Base-by-base conservation (phyloP, 108 stramenopile genomes). In the Skeletonema costatum region DNA sequence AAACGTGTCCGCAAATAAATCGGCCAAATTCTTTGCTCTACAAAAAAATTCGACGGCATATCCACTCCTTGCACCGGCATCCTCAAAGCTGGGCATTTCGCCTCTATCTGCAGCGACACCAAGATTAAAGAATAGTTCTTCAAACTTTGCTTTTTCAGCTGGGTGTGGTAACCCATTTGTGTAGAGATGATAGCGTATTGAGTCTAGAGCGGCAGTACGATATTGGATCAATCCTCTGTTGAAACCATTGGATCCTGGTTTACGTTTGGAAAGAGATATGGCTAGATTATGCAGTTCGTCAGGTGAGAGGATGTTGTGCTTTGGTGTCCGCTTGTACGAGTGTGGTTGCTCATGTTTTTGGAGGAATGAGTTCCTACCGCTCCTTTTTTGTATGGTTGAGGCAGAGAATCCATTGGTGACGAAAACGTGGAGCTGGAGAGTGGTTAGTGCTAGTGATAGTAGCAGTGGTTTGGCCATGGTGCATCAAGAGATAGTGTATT, bases 31-130 rank as follows among this genome's bases (percentile, higher is more conserved):
- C 33, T 68, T 71, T 9, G 75, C 84, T 19, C 89, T 70, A 32
- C 85, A 81, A 70, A 88, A 87, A 60, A 71, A 83, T 2, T 85
- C 84, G 16, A 88, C 21, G 2, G 88, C 87, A 79, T 91, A 91
- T 56, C 90, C 88, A 11, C 66, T 48, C 21, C 88, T 58, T 0
- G 90, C 82, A 21, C 82, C 83, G n/a, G 77, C 64, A 76, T 85
- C 64, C 19, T 69, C 72, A 71, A 91, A 91, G 17, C 60, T 59
- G 19, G 80, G 71, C 87, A 90, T 88, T 35, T 46, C 19, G 1
- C 88, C 88, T 10, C 12, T 42, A 74, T 89, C 88, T 0, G 85
- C 76, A 14, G 85, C 88, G 6, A 85, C 74, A 25, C 85, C 86
- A 46, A 89, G 62, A 14, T 70, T 16, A 32, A 81, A 84, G 30